Evolutionary conservation across 495 filamentous ascomycete species (phyloP), one percentile per base, ranked within the genome.

Genomic region (Penicillium robsamsonii): DNA sequence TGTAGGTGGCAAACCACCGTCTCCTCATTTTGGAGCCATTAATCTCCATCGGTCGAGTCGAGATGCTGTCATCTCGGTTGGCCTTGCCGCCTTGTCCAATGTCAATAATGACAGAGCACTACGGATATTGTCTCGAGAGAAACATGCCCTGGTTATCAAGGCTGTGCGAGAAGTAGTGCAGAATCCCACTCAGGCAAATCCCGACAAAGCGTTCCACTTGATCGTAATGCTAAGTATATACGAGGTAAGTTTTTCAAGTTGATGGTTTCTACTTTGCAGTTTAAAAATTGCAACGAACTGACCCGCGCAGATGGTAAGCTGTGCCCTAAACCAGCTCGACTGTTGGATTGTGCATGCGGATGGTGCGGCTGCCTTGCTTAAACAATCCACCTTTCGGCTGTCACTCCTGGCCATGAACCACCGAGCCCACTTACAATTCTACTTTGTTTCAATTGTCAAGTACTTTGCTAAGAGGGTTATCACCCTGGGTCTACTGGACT

Each of bases 61-160:
- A 51, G 56, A 69, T 55, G 61, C 64, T 7, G 35, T 61, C 13
- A 31, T 65, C n/a, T 47, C 64, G 29, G 64, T 67, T 50, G 67
- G 67, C 2, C 46, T 69, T 24, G 61, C 61, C 22, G 67, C 64
- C 11, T 55, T 67, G 40, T 51, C 67, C 20, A 69, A 69, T 46
- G 55, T 67, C 37, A 65, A 35, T 24, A 48, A 50, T 7, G 62
- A 69, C 25, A 63, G 55, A 33, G 30, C 53, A 7, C 33, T 64
- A 27, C 48, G 24, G 29, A 55, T 52, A 33, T 48, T 55, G n/a
- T 59, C 67, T 5, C 38, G 60, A 42, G 61, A 67, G 38, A 69
- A 63, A 41, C 62, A 69, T 51, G 51, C 49, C 37, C 18, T 17
- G n/a, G 50, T 49, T 8, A 58, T 69, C 12, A 63, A 53, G 7